phyloP scores from a whole-genome alignment of 257 asterid species.

The Salvia rosmarinus region DNA sequence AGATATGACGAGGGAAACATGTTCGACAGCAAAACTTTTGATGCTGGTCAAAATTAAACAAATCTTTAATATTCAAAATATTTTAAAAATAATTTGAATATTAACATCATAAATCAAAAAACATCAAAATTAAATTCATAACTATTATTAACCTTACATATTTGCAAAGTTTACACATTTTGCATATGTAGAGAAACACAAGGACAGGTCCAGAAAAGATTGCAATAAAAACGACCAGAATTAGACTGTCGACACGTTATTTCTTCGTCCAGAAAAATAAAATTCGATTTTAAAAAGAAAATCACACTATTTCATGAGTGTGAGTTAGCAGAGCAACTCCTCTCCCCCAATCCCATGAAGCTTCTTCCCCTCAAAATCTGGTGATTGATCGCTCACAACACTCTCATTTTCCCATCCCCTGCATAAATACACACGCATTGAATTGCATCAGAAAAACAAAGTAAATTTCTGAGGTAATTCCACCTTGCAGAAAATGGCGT shows the following conservation, averaged over 20 bases:
- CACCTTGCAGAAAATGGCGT: conserved; percentile 44
- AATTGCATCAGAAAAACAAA: not conserved
- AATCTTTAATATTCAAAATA: too few species aligned
- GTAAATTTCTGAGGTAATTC: not conserved
- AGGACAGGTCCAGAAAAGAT: not conserved
- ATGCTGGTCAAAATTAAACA: too few species aligned
- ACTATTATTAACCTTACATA: too few species aligned
- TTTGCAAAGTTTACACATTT: too few species aligned
- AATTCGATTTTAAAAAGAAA: not conserved
- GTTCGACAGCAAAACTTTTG: too few species aligned
- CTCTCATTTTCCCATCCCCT: not conserved
- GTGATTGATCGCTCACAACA: conserved; percentile 23
- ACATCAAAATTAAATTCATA: too few species aligned
- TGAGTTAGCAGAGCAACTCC: not conserved
- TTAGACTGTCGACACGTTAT: conserved; percentile 12
- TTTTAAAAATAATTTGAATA: too few species aligned
- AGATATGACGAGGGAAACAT: too few species aligned
- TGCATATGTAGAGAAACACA: conserved; percentile 1
- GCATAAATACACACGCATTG: too few species aligned
- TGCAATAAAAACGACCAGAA: not conserved
- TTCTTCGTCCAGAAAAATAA: conserved; percentile 34
- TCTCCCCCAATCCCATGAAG: conserved; percentile 15
- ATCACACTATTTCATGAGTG: too few species aligned
- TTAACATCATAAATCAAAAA: too few species aligned
- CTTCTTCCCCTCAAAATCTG: conserved; percentile 30